These are phyloP conservation scores for Platanthera zijinensis DNA, from an alignment of 106 monocot species.

Conservation along the genomic window DNA sequence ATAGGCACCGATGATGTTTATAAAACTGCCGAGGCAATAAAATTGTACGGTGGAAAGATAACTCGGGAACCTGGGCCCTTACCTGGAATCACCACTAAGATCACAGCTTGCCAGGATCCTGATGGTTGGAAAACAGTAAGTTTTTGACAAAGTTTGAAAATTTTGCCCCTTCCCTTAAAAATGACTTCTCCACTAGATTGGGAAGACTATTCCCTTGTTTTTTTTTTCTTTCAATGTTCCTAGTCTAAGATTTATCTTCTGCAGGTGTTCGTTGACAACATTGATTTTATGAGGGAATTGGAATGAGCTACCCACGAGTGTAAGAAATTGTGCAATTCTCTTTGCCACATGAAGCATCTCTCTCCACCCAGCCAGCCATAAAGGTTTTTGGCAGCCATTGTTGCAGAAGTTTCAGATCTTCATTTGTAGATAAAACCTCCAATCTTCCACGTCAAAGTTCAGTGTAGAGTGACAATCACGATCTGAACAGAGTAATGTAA, in stretches of 20 bases:
- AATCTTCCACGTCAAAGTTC: not conserved
- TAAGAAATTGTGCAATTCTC: not conserved
- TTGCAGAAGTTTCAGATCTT: conserved; percentile 1
- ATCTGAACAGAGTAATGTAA: not conserved
- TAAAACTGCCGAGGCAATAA: conserved; percentile 84
- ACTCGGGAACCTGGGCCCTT: conserved; percentile 92
- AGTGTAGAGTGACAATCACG: not conserved
- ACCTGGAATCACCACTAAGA: conserved; percentile 93
- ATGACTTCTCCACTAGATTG: not conserved
- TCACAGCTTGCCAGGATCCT: conserved; percentile 91
- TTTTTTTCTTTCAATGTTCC: not conserved
- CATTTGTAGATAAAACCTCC: conserved; percentile 4
- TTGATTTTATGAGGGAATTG: conserved; percentile 70
- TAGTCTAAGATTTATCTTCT: conserved; percentile 3
- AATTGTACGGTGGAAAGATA: conserved; percentile 68
- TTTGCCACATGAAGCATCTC: no score
- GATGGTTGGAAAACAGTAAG: conserved; percentile 99
- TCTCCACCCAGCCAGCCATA: no score
- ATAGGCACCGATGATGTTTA: conserved; percentile 97
- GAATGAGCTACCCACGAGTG: conserved; percentile 23
- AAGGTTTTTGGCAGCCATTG: not conserved
- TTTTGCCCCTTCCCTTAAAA: not conserved
- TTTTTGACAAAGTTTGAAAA: not conserved
- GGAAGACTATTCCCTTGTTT: not conserved
- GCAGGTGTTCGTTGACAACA: conserved; percentile 90